Evolutionary conservation across 1,139 yeast genomes (phyloP).

Genomic region (Kurtzmaniella quercitrusa): DNA sequence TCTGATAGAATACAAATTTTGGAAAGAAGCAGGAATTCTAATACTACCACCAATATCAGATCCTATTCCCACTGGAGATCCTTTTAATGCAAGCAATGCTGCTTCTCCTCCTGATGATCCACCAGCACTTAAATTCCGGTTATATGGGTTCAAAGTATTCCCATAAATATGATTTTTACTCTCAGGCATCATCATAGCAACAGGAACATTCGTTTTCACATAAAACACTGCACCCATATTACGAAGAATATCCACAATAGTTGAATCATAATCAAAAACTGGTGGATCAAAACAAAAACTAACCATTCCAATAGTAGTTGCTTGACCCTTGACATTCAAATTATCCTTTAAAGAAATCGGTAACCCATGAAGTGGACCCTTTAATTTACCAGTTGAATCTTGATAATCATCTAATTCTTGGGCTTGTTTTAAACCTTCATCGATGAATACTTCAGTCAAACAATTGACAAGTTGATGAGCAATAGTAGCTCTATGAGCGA

Average conservation of each 20-base stretch:
- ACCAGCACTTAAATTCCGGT: constrained; percentile 28
- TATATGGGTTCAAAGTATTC: constrained; percentile 29
- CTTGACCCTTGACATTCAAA: constrained; percentile 46
- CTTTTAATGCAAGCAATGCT: constrained; percentile 30
- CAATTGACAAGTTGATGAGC: constrained; percentile 45
- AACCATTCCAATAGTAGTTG: constrained; percentile 49
- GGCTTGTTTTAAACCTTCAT: constrained; percentile 28
- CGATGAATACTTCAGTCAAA: constrained; percentile 32
- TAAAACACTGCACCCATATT: constrained; percentile 32
- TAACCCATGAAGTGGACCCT: constrained; percentile 36
- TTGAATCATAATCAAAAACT: constrained; percentile 21
- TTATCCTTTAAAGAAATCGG: constrained; percentile 48
- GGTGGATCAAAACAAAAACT: constrained; percentile 29
- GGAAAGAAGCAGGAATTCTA: constrained; percentile 42
- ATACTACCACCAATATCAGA: constrained; percentile 60
- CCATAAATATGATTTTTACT: constrained; percentile 33
- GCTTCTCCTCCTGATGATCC: constrained; percentile 39
- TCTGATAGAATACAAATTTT: constrained; percentile 44
- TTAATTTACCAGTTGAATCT: constrained; percentile 18
- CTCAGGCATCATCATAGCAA: constrained; percentile 38
- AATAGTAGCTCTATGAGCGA: constrained; percentile 38
- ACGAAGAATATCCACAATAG: constrained; percentile 22
- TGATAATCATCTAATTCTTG: constrained; percentile 25
- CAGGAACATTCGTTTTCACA: constrained; percentile 32
- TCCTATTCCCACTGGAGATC: constrained; percentile 51